A percentile compares a stretch with the other conserved stretches of the same genome.
Conservation (phyloP, 495 filamentous ascomycete genomes). For the Aspergillus asperescens region DNA sequence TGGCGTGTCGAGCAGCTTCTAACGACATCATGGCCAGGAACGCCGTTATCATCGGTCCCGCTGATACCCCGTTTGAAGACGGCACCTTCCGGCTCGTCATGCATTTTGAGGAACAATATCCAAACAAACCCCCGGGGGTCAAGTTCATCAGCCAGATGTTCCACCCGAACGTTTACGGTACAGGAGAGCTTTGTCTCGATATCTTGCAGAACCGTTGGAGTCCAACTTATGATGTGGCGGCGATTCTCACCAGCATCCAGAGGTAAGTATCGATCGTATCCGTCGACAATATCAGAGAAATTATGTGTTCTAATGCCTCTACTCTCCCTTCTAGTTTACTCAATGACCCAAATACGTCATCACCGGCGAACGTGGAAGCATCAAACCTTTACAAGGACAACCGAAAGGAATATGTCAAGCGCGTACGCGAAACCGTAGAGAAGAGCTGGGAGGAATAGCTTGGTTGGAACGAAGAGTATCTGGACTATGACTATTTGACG, state of each 20-base stretch:
- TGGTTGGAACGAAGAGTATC: not conserved
- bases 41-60: constrained; percentile 95
- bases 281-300: not conserved
- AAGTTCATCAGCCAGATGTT: constrained; percentile 99
- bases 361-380: constrained; percentile 95
- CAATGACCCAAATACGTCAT: constrained; percentile 96
- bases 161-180: constrained; percentile 96
- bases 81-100: constrained; percentile 96
- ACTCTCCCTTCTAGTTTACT: constrained; percentile 60
- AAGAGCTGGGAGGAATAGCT: constrained; percentile 93
- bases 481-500: constrained; percentile 6
- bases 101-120: constrained; percentile 98
- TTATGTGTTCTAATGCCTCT: not conserved
- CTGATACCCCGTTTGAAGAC: constrained; percentile 97
- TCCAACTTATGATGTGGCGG: constrained; percentile 96
- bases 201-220: constrained; percentile 99
- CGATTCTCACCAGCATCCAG: constrained; percentile 94
- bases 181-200: constrained; percentile 92
- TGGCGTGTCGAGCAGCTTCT: not conserved
- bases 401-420: constrained; percentile 89
- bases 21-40: constrained; percentile 61
- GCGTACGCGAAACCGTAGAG: constrained; percentile 94
- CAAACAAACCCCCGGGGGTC: constrained; percentile 94
- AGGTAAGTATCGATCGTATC: constrained; percentile 53
- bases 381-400: constrained; percentile 99